These are phyloP conservation scores for Hypoxylon rickii DNA, from an alignment of 495 filamentous ascomycete species.

Conservation along the genomic window DNA sequence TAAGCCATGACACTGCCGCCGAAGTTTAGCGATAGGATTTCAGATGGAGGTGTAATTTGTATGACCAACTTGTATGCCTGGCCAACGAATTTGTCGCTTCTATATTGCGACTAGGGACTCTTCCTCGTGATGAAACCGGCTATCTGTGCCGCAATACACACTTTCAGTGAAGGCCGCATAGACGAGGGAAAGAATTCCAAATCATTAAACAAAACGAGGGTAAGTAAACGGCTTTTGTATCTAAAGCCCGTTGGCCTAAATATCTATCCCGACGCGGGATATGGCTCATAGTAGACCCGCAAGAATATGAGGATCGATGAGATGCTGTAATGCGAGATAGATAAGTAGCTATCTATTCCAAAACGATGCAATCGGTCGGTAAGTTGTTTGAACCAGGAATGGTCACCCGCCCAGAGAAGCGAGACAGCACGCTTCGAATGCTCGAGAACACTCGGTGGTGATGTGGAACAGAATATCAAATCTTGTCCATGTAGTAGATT, in stretches of 20 bases:
- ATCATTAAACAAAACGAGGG: slow-evolving; percentile 13
- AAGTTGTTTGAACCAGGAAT: slow-evolving; percentile 7
- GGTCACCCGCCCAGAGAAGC: slow-evolving; percentile 1
- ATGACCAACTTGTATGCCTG: slow-evolving; percentile 6
- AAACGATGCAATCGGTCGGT: not conserved
- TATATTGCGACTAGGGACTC: slow-evolving; percentile 13
- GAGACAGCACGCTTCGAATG: not conserved
- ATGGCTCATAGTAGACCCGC: slow-evolving; percentile 13
- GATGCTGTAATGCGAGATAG: slow-evolving; percentile 21
- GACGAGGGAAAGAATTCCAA: slow-evolving; percentile 25
- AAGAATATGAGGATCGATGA: slow-evolving; percentile 17
- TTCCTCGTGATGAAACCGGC: slow-evolving; percentile 12
- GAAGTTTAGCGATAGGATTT: slow-evolving; percentile 1
- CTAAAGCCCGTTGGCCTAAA: slow-evolving; percentile 10
- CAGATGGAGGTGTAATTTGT: slow-evolving; percentile 10
- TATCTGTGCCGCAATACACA: slow-evolving; percentile 20
- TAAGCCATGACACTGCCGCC: slow-evolving; percentile 2
- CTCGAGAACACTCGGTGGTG: slow-evolving; percentile 1
- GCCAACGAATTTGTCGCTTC: slow-evolving; percentile 17
- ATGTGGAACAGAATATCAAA: not conserved
- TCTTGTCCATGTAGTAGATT: not conserved
- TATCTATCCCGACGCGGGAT: not conserved
- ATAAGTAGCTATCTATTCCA: slow-evolving; percentile 10
- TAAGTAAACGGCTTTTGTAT: slow-evolving; percentile 16
- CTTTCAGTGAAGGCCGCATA: slow-evolving; percentile 7